These are phyloP conservation scores for Middelhovenomyces tepae DNA, from an alignment of 805 yeast species.

Conservation along the genomic window DNA sequence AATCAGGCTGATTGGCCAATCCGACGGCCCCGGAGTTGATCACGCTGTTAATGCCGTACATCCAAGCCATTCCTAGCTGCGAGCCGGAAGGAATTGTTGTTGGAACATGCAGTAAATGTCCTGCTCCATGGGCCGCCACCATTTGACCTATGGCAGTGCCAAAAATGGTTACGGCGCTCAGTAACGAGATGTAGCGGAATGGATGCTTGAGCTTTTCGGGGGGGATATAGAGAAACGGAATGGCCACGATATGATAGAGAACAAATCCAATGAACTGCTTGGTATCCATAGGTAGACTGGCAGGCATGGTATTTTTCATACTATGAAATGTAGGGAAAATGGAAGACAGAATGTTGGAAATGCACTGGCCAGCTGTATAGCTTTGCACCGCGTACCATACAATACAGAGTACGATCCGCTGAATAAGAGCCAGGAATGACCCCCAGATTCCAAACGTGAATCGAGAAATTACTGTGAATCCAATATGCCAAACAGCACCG, in stretches of 20 bases:
- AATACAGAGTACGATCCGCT: conserved; percentile 36
- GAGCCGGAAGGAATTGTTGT: conserved; percentile 23
- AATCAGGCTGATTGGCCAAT: conserved; percentile 35
- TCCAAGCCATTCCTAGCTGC: conserved; percentile 27
- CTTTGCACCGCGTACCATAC: conserved; percentile 42
- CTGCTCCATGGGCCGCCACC: conserved; percentile 17
- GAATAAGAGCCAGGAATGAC: conserved; percentile 34
- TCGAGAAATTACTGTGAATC: conserved; percentile 38
- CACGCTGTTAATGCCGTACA: conserved; percentile 32
- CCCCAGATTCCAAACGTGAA: conserved; percentile 42
- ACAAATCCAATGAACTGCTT: conserved; percentile 6
- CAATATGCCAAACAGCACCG: conserved; percentile 44
- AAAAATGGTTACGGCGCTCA: conserved; percentile 29
- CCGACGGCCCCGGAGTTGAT: conserved; percentile 34
- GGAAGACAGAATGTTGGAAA: conserved; percentile 31
- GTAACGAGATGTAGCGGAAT: conserved; percentile 30
- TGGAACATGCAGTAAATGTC: conserved; percentile 13
- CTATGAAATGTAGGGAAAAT: conserved; percentile 30
- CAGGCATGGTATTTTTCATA: conserved; percentile 33
- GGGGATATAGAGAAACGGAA: conserved; percentile 30
- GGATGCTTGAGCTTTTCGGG: conserved; percentile 26
- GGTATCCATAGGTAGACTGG: conserved; percentile 27
- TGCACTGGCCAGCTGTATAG: conserved; percentile 39
- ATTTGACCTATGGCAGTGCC: conserved; percentile 21
- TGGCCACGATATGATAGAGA: conserved; percentile 30